phyloP scores from a whole-genome alignment of 345 rosid species.

The Mangifera indica region DNA sequence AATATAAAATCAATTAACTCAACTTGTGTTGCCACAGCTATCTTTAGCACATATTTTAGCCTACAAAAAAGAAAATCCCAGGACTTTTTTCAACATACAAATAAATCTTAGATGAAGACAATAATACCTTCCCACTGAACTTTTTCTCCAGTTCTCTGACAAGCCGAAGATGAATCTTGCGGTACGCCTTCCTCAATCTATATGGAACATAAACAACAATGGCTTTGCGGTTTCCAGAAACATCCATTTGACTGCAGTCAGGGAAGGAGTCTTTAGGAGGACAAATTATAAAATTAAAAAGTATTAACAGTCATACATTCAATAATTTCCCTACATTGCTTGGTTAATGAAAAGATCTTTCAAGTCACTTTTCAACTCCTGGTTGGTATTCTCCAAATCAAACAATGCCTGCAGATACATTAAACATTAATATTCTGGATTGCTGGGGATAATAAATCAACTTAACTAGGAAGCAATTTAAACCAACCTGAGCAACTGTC shows the following conservation, averaged over 20 bases:
- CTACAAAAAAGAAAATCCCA: not conserved
- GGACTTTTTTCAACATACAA: not conserved
- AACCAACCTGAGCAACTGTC: conserved; percentile 66
- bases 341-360: conserved; percentile 79
- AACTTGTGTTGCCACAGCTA: too few species aligned
- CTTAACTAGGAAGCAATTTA: not conserved
- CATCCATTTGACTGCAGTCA: conserved; percentile 64
- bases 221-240: conserved; percentile 73
- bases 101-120: not conserved
- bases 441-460: not conserved
- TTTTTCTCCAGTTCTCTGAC: conserved; percentile 93
- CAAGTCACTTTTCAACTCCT: conserved; percentile 76
- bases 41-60: not conserved
- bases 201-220: conserved; percentile 77
- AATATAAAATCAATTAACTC: not conserved
- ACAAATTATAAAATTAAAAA: not conserved
- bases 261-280: not conserved
- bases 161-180: conserved; percentile 79
- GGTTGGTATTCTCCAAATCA: conserved; percentile 81
- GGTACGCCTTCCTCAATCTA: conserved; percentile 81
- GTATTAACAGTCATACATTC: not conserved
- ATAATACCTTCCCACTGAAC: conserved; percentile 82
- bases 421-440: not conserved
- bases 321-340: conserved; percentile 50
- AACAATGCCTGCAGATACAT: conserved; percentile 59